phyloP scores from a whole-genome alignment of 2,329 filamentous ascomycete species.

The Colletotrichum trifolii region DNA sequence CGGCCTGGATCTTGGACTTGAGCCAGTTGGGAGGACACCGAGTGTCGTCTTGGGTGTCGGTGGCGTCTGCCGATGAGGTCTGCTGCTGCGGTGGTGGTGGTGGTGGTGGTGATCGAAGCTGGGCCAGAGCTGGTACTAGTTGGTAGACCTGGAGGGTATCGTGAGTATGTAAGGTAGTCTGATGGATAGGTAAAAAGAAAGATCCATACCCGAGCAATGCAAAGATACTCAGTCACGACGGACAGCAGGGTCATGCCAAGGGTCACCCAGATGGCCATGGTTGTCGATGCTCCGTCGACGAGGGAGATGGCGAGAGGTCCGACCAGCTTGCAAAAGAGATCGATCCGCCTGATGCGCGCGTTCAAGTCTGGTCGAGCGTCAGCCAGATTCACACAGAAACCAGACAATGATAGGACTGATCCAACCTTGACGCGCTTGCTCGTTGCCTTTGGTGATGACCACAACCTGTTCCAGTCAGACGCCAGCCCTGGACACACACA shows the following conservation, averaged over 20 bases:
- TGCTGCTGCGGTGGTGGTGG: no score
- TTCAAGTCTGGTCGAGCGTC: slow-evolving; percentile 51
- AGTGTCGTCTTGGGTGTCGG: no score
- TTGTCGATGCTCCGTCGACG: slow-evolving; percentile 57
- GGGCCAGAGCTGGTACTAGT: slow-evolving; percentile 32
- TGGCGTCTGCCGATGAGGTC: no score
- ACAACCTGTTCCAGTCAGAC: slow-evolving; percentile 47
- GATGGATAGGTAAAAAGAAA: not conserved
- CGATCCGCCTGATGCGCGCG: slow-evolving; percentile 67
- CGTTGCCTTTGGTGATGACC: slow-evolving; percentile 56
- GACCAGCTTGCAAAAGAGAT: slow-evolving; percentile 67
- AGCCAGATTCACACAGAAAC: not conserved
- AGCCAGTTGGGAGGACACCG: not conserved
- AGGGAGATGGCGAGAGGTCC: slow-evolving; percentile 63
- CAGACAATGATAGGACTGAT: not conserved
- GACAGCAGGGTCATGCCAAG: slow-evolving; percentile 60
- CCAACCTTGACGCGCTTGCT: slow-evolving; percentile 40
- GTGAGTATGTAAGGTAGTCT: not conserved
- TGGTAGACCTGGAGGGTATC: slow-evolving; percentile 39
- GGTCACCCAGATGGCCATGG: slow-evolving; percentile 57
- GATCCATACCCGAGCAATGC: slow-evolving; percentile 55
- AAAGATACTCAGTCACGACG: slow-evolving; percentile 60
- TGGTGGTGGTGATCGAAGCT: not conserved
- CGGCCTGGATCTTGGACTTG: not conserved
- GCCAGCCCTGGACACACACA: not conserved